These are phyloP conservation scores for Dendrobium officinale DNA, from an alignment of 106 monocot genomes.

Conservation along the genomic window DNA sequence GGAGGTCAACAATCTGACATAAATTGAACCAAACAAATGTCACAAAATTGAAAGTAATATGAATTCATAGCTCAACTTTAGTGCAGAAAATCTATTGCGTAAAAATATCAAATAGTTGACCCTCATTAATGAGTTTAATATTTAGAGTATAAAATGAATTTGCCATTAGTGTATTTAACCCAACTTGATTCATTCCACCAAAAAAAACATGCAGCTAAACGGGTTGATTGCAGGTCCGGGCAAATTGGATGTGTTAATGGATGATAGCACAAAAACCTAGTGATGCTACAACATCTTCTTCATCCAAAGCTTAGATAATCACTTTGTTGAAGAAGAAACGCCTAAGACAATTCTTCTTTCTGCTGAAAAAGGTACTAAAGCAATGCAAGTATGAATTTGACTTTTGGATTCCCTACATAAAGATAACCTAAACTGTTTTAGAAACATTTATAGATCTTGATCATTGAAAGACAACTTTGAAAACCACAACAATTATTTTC, in stretches of 20 bases:
- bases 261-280: neutral
- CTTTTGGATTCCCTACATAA: neutral
- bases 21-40: no score
- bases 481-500: neutral
- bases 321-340: neutral
- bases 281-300: neutral
- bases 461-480: neutral
- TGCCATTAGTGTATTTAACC: neutral
- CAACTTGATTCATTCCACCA: neutral
- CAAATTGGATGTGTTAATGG: neutral
- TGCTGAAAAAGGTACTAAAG: neutral
- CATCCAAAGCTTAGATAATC: neutral
- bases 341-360: neutral
- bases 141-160: neutral
- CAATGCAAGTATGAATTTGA: neutral
- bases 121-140: neutral
- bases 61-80: no score
- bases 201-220: neutral
- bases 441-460: neutral
- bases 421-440: neutral
- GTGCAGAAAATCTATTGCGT: no score
- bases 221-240: neutral
- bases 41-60: no score
- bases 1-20: no score
- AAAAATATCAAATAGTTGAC: no score